A percentile compares a stretch with the other conserved stretches of the same genome.
phyloP scores from a whole-genome alignment of 2,329 filamentous ascomycete genomes.

The Graphilbum fragrans region DNA sequence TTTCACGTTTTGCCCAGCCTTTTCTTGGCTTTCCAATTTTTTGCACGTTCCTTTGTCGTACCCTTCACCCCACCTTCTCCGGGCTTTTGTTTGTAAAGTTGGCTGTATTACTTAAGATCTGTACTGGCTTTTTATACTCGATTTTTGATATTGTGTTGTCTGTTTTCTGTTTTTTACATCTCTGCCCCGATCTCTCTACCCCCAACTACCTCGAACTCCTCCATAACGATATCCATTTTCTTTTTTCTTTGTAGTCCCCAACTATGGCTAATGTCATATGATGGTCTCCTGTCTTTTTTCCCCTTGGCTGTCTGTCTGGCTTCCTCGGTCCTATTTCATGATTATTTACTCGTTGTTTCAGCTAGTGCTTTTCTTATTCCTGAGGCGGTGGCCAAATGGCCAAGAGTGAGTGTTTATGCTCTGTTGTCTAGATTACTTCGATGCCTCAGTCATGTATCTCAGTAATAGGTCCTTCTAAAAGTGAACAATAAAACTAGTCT shows the following conservation, averaged over 20 bases:
- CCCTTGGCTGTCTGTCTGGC: not conserved
- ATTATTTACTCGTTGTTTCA: too few species aligned
- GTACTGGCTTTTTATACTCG: not conserved
- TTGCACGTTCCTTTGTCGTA: not conserved
- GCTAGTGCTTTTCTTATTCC: too few species aligned
- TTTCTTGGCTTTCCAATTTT: not conserved
- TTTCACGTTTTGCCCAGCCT: not conserved
- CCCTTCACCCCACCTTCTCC: not conserved
- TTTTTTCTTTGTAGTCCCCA: not conserved
- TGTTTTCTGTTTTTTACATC: conserved; percentile 1
- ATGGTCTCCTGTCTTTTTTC: not conserved
- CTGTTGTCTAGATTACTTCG: too few species aligned
- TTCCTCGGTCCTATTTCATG: too few species aligned
- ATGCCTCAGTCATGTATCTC: too few species aligned
- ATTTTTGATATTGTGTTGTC: conserved; percentile 3
- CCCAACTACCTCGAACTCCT: not conserved
- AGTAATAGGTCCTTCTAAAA: too few species aligned
- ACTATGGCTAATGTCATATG: not conserved
- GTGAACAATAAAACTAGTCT: too few species aligned
- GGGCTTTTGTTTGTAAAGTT: conserved; percentile 1
- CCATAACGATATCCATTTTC: conserved; percentile 8
- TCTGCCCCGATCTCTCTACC: not conserved
- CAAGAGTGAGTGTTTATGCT: too few species aligned
- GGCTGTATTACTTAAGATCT: conserved; percentile 5
- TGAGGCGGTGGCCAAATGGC: too few species aligned